phyloP scores from a whole-genome alignment of 305 asterid species.

The Fraxinus albicans region DNA sequence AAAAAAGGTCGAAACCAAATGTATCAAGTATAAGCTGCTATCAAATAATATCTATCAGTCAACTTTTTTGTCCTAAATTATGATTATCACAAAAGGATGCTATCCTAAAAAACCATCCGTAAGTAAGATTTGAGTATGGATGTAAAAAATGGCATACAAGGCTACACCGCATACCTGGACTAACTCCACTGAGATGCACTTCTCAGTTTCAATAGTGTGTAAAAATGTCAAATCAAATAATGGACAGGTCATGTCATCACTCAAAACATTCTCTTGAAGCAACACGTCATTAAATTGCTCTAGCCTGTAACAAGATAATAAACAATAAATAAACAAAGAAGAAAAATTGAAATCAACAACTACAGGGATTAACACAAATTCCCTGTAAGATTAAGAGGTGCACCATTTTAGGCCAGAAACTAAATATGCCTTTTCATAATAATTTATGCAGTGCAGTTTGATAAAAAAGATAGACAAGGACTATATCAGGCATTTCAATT shows the following conservation, averaged over 20 bases:
- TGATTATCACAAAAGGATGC: conserved; percentile 1
- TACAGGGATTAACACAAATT: conserved; percentile 7
- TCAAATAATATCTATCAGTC: background rate
- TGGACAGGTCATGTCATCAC: conserved; percentile 48
- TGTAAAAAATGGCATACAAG: background rate
- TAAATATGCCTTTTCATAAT: background rate
- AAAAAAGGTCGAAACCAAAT: background rate
- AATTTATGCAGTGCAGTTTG: conserved; percentile 1
- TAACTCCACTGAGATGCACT: conserved; percentile 49
- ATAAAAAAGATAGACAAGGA: background rate
- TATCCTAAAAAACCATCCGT: background rate
- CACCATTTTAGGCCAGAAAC: conserved; percentile 1
- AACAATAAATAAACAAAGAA: conserved; percentile 6
- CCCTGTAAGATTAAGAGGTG: background rate
- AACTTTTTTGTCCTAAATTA: background rate
- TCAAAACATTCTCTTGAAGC: conserved; percentile 66
- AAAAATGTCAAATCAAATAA: conserved; percentile 58
- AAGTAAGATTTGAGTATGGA: background rate
- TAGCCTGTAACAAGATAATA: conserved; percentile 50
- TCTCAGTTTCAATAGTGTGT: conserved; percentile 52
- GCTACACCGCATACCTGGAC: conserved; percentile 50
- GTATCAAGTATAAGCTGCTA: background rate
- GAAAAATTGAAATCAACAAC: conserved; percentile 3
- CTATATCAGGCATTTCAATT: background rate
- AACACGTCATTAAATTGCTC: conserved; percentile 91